Percentiles rank a stretch among this genome's conserved stretches.
phyloP scores from a whole-genome alignment of 2,329 filamentous ascomycete species.

The Ceratocystis variospora region DNA sequence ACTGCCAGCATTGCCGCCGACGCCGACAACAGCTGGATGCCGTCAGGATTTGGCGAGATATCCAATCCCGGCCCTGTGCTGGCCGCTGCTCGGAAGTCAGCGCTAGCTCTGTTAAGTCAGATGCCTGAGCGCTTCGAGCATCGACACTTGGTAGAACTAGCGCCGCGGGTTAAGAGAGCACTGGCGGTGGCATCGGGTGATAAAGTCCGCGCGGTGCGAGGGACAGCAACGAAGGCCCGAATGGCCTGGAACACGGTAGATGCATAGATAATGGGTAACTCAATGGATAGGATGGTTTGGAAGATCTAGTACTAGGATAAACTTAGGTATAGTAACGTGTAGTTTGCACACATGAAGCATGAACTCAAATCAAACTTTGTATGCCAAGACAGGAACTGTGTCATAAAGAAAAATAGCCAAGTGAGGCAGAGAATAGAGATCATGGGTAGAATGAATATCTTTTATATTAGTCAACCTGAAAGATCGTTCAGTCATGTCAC shows the following conservation, averaged over 20 bases:
- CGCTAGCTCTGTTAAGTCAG: constrained; percentile 32
- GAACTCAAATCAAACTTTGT: too few species aligned
- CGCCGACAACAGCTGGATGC: constrained; percentile 25
- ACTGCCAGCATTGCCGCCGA: constrained; percentile 22
- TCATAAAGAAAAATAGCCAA: too few species aligned
- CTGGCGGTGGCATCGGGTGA: constrained; percentile 41
- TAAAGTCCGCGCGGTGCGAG: constrained; percentile 38
- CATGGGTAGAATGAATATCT: too few species aligned
- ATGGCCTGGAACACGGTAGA: constrained; percentile 32
- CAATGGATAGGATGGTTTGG: constrained; percentile 18
- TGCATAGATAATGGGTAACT: constrained; percentile 24
- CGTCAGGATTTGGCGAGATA: constrained; percentile 18
- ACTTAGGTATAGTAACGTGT: too few species aligned
- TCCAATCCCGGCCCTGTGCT: constrained; percentile 1
- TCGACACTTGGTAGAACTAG: constrained; percentile 32
- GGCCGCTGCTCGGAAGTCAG: constrained; percentile 9
- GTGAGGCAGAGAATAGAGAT: too few species aligned
- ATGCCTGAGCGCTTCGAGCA: constrained; percentile 38
- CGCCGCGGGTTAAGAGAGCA: constrained; percentile 33
- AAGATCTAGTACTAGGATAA: neutral
- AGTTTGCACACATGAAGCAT: too few species aligned
- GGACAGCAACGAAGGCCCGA: constrained; percentile 35
- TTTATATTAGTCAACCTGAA: too few species aligned
- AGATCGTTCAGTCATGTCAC: too few species aligned
- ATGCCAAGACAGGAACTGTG: too few species aligned